Percentiles rank a stretch among this genome's conserved stretches.
Conservation (phyloP, 2,329 filamentous ascomycete species). For the Gaeumannomyces tritici region DNA sequence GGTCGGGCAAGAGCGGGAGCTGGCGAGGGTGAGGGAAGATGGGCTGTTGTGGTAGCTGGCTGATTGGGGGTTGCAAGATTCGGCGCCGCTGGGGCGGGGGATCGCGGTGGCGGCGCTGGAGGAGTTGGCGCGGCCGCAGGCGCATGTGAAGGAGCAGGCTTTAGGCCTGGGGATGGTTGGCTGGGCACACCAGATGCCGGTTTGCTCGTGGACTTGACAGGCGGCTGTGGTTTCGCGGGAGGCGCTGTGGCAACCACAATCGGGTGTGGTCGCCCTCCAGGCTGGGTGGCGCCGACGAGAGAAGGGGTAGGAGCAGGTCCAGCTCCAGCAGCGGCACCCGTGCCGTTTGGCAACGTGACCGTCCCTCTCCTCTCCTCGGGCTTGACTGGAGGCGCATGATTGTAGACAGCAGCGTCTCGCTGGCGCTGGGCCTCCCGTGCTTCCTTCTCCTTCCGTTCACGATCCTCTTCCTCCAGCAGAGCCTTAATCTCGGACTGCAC, state of each 20-base stretch:
- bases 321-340: background rate
- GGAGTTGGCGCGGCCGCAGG: background rate
- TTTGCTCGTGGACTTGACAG: background rate
- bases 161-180: background rate
- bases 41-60: background rate
- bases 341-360: background rate
- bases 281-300: background rate
- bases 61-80: background rate
- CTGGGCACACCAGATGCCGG: background rate
- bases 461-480: conserved; percentile 24
- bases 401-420: background rate
- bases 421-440: background rate
- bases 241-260: too few species aligned
- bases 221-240: background rate
- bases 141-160: background rate
- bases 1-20: too few species aligned
- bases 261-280: background rate
- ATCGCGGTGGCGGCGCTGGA: too few species aligned
- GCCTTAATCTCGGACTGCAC: conserved; percentile 59
- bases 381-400: background rate
- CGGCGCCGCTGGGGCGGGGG: background rate
- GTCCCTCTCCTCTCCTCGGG: background rate
- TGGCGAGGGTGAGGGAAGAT: background rate
- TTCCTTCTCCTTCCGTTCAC: conserved; percentile 25
- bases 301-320: background rate